Conservation (phyloP, 73 alveolate species). For the Uronychia setigera region DNA sequence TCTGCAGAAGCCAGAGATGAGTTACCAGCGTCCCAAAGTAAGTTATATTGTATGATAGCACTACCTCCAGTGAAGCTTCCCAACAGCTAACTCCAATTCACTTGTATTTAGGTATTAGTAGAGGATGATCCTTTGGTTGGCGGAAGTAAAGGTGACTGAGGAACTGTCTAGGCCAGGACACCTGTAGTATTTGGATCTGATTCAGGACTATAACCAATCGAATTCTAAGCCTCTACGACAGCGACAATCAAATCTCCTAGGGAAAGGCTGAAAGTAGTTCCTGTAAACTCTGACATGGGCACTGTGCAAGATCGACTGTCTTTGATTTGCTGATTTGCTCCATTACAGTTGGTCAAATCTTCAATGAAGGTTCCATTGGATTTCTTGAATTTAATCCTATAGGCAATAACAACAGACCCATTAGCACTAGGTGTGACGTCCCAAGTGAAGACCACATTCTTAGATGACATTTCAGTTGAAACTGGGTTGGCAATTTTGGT, state of each 20-base stretch:
- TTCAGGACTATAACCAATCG: conserved; percentile 5
- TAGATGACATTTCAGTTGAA: neutral
- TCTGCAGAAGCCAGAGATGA: conserved; percentile 23
- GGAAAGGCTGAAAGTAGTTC: conserved; percentile 20
- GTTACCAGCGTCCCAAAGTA: conserved; percentile 42
- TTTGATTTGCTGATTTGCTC: conserved; percentile 12
- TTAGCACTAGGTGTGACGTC: neutral
- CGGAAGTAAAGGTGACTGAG: conserved; percentile 45
- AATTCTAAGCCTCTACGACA: conserved; percentile 37
- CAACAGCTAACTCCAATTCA: conserved; percentile 22
- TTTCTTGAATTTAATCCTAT: conserved; percentile 4
- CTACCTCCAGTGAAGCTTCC: conserved; percentile 45
- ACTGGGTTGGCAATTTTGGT: neutral
- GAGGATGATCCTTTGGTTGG: conserved; percentile 29
- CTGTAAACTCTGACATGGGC: conserved; percentile 8
- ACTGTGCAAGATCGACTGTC: neutral
- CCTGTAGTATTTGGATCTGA: conserved; percentile 9
- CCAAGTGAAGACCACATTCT: conserved; percentile 23
- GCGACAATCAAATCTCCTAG: conserved; percentile 40
- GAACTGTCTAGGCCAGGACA: conserved; percentile 2
- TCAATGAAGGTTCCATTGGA: neutral
- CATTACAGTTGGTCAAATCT: conserved; percentile 15
- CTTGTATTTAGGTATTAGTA: conserved; percentile 12
- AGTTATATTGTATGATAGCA: conserved; percentile 20
- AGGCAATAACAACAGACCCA: conserved; percentile 5